Evolutionary conservation across 257 asterid species (phyloP), one percentile per base, ranked within the genome.

Genomic region (Lantana camara): DNA sequence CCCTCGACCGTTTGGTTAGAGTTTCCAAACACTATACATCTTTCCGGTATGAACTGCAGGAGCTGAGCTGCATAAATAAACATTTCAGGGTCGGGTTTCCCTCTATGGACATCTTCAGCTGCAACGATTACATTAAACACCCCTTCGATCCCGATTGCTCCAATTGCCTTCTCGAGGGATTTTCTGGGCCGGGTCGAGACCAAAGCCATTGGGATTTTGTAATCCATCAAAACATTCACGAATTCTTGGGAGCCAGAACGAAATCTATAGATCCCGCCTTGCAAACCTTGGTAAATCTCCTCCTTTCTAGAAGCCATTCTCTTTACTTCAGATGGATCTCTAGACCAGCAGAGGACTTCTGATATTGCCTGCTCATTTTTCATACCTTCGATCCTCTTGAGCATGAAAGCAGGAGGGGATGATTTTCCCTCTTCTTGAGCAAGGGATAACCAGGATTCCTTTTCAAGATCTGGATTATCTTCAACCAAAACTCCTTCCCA

Each of bases 1-100:
- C 97, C 99, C 83, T 93, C 99, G 21, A 93, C 89, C 0, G 99
- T 93, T 12, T 30, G 90, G 66, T 93, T 90, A 3, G 99, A 93
- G 75, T 90, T 93, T 2, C 99, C 99, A 49, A 93, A 90, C 35
- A 93, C 99, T 42, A 93, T 82, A 47, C 94, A 88, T 48, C 99
- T 69, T 69, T 93, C 97, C 0, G 99, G 99, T 47, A 87, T 75
- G 78, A 82, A 85, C 44, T 85, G 91, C 20, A 93, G 70, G 20
- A 87, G 89, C 77, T 88, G 91, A 0, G 95, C 96, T 14, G 97
- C 99, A 20, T 90, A 85, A 40, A 83, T 68, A 63, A 93, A 93
- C 97, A 93, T 93, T 69, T 93, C 99, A 0, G 99, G 99, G 46
- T 93, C 99, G 0, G 99, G 99, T 57, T 93, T 93, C 58, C 99